Conservation (phyloP, 495 filamentous ascomycete species). For the Tuber melanosporum region DNA sequence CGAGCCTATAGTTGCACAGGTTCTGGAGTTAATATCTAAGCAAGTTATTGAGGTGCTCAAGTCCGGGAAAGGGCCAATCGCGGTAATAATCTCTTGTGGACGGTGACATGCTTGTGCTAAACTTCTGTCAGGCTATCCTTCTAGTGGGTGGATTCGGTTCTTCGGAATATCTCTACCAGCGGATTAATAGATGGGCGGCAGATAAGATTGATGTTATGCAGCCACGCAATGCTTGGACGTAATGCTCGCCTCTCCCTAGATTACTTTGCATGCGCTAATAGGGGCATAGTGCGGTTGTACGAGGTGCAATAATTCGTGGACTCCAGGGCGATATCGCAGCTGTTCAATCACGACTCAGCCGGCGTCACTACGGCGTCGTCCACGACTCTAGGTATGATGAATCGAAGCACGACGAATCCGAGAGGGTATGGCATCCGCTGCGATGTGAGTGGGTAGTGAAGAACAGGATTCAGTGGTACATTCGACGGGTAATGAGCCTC, state of each 20-base stretch:
- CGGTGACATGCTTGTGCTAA: background rate
- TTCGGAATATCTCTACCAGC: slow-evolving; percentile 43
- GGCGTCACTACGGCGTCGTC: slow-evolving; percentile 47
- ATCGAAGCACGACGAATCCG: slow-evolving; percentile 25
- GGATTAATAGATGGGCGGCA: slow-evolving; percentile 36
- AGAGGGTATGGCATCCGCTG: slow-evolving; percentile 39
- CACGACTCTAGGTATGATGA: slow-evolving; percentile 40
- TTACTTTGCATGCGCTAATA: slow-evolving; percentile 14
- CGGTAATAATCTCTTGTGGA: slow-evolving; percentile 15
- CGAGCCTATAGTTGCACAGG: slow-evolving; percentile 43
- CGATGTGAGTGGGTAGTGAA: slow-evolving; percentile 40
- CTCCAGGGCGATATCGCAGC: slow-evolving; percentile 42
- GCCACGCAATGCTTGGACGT: slow-evolving; percentile 46
- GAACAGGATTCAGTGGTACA: slow-evolving; percentile 46
- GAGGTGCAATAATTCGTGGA: slow-evolving; percentile 34
- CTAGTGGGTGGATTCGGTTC: slow-evolving; percentile 48
- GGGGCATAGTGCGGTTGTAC: slow-evolving; percentile 38
- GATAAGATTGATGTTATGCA: slow-evolving; percentile 45
- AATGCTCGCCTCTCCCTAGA: background rate
- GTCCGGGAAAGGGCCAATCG: slow-evolving; percentile 28
- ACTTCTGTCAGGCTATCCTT: slow-evolving; percentile 39
- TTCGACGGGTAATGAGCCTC: slow-evolving; percentile 30
- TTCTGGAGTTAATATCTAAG: slow-evolving; percentile 43
- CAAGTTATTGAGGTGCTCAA: slow-evolving; percentile 42
- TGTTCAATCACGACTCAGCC: slow-evolving; percentile 41